These are phyloP conservation scores for Xylaria sp. DNA, from an alignment of 2,329 filamentous ascomycete genomes.

Conservation along the genomic window DNA sequence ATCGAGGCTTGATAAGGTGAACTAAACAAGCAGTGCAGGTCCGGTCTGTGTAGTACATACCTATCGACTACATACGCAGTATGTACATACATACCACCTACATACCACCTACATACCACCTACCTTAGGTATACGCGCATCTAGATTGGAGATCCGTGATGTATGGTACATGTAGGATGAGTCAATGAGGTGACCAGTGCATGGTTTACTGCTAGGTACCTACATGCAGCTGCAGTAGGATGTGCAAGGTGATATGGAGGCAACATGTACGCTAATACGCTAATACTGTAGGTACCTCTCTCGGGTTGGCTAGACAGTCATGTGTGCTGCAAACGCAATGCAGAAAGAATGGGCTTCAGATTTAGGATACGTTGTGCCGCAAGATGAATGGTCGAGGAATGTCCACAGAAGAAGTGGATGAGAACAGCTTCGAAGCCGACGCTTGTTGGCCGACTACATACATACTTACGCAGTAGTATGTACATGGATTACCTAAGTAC, in stretches of 20 bases:
- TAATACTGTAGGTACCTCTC: background rate
- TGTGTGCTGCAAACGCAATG: constrained; percentile 43
- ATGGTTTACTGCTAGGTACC: constrained; percentile 31
- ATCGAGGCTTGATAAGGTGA: constrained; percentile 29
- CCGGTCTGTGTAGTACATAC: constrained; percentile 14
- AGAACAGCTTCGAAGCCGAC: constrained; percentile 5
- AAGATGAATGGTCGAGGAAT: constrained; percentile 39
- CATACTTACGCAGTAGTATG: no score
- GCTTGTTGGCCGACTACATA: constrained; percentile 9
- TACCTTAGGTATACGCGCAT: constrained; percentile 5
- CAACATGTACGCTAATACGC: background rate
- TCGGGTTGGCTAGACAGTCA: constrained; percentile 5
- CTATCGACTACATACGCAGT: background rate
- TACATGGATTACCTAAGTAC: no score
- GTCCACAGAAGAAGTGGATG: constrained; percentile 7
- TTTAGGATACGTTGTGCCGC: constrained; percentile 40
- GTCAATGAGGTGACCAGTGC: constrained; percentile 32
- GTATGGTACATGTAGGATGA: constrained; percentile 32
- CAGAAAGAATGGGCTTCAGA: constrained; percentile 14
- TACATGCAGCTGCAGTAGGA: constrained; percentile 37
- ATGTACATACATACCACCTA: background rate
- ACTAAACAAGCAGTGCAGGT: constrained; percentile 20
- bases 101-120: no score
- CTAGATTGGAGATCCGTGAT: constrained; percentile 21
- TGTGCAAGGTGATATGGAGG: constrained; percentile 1